Conservation (phyloP, 2,329 filamentous ascomycete species). For the Claviceps capensis region DNA sequence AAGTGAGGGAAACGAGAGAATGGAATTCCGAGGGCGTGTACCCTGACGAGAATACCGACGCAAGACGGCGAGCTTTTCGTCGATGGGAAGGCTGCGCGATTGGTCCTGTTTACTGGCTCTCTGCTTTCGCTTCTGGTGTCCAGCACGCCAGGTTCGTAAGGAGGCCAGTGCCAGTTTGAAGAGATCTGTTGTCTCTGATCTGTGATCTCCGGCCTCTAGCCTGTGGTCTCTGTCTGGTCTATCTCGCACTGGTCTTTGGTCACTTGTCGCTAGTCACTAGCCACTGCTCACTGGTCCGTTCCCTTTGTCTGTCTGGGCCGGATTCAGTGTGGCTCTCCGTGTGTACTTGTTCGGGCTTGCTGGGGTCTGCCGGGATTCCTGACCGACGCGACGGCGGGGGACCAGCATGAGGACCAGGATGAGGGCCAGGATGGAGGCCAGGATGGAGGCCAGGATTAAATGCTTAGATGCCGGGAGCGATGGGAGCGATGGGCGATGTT, state of each 20-base stretch:
- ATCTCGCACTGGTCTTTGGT: no score
- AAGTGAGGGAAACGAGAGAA: background rate
- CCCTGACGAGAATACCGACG: background rate
- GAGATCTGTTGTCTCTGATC: no score
- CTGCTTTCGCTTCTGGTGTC: background rate
- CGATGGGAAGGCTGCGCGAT: background rate
- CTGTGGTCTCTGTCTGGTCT: no score
- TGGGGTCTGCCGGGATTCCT: background rate
- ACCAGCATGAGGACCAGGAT: no score
- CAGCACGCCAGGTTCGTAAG: background rate
- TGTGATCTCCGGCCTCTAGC: no score
- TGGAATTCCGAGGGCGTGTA: background rate
- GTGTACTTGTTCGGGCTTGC: background rate
- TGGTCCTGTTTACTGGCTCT: background rate
- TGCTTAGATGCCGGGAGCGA: no score
- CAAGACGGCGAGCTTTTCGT: background rate
- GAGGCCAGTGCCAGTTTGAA: background rate
- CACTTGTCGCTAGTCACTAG: no score
- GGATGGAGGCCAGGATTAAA: no score
- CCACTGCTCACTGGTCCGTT: no score
- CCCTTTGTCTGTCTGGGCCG: no score
- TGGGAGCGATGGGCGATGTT: background rate
- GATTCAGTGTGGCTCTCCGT: constrained; percentile 1
- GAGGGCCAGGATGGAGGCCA: no score
- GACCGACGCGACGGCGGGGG: background rate